phyloP scores from a whole-genome alignment of 352 stramenopile genomes.

The Globisporangium recalcitrans region DNA sequence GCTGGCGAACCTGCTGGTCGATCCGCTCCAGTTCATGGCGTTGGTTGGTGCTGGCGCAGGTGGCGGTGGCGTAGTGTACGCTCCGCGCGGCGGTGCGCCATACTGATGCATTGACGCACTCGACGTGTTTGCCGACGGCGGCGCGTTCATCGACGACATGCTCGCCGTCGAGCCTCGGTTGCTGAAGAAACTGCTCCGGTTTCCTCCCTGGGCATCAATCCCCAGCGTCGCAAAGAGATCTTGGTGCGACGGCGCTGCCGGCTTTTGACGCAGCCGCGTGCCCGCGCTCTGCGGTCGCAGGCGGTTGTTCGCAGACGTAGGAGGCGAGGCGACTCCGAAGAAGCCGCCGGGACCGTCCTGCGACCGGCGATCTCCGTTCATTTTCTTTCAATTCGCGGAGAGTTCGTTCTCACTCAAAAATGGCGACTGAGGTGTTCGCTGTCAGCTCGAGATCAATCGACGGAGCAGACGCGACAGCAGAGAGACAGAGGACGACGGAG shows the following conservation, averaged over 20 bases:
- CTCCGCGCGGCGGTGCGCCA: conserved; percentile 4
- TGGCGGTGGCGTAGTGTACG: conserved; percentile 1
- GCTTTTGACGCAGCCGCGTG: conserved; percentile 60
- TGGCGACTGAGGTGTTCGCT: not conserved
- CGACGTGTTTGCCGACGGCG: conserved; percentile 9
- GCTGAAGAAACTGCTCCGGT: conserved; percentile 19
- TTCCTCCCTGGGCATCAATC: conserved; percentile 30
- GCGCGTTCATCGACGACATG: conserved; percentile 13
- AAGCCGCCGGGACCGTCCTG: conserved; percentile 9
- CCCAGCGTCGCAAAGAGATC: conserved; percentile 58
- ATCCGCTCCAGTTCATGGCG: conserved; percentile 16
- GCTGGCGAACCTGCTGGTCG: conserved; percentile 12
- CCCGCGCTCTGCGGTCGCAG: conserved; percentile 45
- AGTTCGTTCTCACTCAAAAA: not conserved
- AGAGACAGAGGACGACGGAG: not conserved
- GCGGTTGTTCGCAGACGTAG: conserved; percentile 6
- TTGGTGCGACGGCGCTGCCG: conserved; percentile 24
- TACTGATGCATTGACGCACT: conserved; percentile 16
- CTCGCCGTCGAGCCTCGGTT: conserved; percentile 21
- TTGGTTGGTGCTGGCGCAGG: conserved; percentile 8
- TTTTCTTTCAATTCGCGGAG: conserved; percentile 11
- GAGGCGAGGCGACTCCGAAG: conserved; percentile 13
- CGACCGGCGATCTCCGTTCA: conserved; percentile 16
- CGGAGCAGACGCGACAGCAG: not conserved
- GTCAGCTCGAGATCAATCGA: not conserved